Percentiles rank a stretch among this genome's conserved stretches.
These are phyloP conservation scores for Colletotrichum sp. DNA, from an alignment of 2,329 filamentous ascomycete genomes.

Conservation along the genomic window DNA sequence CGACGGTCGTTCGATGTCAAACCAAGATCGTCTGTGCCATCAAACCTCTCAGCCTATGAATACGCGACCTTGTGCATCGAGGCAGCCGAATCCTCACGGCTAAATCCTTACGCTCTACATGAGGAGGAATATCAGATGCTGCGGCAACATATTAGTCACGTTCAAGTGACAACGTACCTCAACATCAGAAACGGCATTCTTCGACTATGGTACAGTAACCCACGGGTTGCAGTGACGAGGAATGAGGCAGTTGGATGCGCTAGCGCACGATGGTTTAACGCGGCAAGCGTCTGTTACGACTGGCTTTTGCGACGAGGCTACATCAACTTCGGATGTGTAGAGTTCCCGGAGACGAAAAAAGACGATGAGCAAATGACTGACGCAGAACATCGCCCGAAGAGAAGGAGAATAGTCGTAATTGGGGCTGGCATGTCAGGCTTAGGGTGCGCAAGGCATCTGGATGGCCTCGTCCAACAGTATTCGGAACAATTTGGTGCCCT, in stretches of 20 bases:
- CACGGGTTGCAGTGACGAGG: conserved; percentile 78
- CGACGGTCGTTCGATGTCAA: conserved; percentile 62
- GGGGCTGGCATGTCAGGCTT: conserved; percentile 95
- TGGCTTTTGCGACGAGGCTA: conserved; percentile 92
- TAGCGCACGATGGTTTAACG: conserved; percentile 85
- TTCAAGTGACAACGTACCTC: conserved; percentile 92
- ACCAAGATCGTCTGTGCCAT: conserved; percentile 84
- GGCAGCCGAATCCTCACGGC: conserved; percentile 85
- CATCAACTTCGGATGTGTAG: conserved; percentile 94
- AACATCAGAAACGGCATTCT: conserved; percentile 96
- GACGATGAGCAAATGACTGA: conserved; percentile 43
- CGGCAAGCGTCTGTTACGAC: conserved; percentile 87
- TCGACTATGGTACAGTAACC: conserved; percentile 86
- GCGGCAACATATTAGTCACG: conserved; percentile 80
- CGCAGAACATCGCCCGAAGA: conserved; percentile 35
- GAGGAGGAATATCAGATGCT: conserved; percentile 82
- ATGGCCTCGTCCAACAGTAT: conserved; percentile 85
- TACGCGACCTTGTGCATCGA: conserved; percentile 93
- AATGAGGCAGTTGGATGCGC: conserved; percentile 92
- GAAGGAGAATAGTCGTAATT: conserved; percentile 80
- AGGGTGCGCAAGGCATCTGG: conserved; percentile 88
- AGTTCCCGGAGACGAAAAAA: conserved; percentile 56
- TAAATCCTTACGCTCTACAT: conserved; percentile 90
- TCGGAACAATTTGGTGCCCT: conserved; percentile 67
- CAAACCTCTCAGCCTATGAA: conserved; percentile 71